These are phyloP conservation scores for Taiozyma onychis DNA, from an alignment of 1,139 yeast species.

Conservation along the genomic window DNA sequence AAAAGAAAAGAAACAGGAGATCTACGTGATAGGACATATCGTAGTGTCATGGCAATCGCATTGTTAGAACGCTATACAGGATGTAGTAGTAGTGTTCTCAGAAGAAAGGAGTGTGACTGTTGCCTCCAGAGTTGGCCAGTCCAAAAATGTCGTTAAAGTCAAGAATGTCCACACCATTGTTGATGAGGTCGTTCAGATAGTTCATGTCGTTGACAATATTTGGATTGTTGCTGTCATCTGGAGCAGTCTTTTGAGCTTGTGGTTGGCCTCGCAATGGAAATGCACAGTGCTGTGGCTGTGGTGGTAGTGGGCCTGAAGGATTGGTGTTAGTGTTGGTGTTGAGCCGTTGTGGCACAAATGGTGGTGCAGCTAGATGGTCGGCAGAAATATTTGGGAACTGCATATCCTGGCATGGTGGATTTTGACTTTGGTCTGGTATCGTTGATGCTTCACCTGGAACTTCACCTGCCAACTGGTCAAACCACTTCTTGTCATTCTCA, in stretches of 20 bases:
- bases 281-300: neutral
- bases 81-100: neutral
- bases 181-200: slow-evolving; percentile 3
- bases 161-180: slow-evolving; percentile 3
- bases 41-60: neutral
- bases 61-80: neutral
- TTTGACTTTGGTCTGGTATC: neutral
- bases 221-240: neutral
- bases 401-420: neutral
- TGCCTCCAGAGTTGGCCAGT: neutral
- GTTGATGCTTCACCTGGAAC: neutral
- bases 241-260: neutral
- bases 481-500: slow-evolving; percentile 19
- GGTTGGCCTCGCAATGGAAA: neutral
- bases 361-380: neutral
- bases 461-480: slow-evolving; percentile 14
- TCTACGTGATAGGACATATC: neutral
- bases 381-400: neutral
- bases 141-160: slow-evolving; percentile 3
- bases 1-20: neutral
- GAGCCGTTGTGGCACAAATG: neutral
- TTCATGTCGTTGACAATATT: neutral
- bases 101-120: neutral
- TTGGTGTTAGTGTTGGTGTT: neutral
- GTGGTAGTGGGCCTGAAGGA: neutral